Conservation (phyloP, 2,329 filamentous ascomycete genomes). For the Ascochyta clinopodiicola region DNA sequence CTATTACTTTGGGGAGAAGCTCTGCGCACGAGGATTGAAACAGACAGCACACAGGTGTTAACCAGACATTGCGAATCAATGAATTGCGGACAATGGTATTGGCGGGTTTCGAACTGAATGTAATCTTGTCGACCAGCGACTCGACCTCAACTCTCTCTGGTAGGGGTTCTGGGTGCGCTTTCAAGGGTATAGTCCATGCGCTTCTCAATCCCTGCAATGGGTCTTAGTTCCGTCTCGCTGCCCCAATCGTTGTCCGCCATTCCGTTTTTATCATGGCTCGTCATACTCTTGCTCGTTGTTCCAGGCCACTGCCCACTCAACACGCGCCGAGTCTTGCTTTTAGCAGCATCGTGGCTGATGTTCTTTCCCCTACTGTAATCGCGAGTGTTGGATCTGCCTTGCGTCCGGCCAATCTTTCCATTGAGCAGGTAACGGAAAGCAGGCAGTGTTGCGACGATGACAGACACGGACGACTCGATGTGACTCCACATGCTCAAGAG, state of each 20-base stretch:
- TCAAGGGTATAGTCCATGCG: background rate
- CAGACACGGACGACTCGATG: conserved; percentile 11
- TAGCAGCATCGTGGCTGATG: background rate
- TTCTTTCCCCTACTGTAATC: background rate
- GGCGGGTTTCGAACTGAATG: background rate
- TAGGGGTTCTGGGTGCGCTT: background rate
- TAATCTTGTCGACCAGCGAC: background rate
- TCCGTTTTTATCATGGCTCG: background rate
- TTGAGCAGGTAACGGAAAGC: conserved; percentile 9
- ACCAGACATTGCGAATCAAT: background rate
- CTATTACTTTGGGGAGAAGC: background rate
- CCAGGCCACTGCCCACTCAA: background rate
- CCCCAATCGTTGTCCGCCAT: conserved; percentile 3
- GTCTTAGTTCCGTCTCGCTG: conserved; percentile 4
- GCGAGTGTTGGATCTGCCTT: background rate
- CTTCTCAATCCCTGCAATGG: conserved; percentile 1
- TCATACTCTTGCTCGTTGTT: background rate
- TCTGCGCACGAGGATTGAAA: conserved; percentile 3
- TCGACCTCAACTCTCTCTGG: background rate
- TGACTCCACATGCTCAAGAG: conserved; percentile 14
- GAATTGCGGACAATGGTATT: background rate
- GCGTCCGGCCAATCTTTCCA: background rate
- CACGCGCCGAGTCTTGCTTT: background rate
- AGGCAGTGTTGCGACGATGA: conserved; percentile 13
- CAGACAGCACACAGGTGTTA: background rate